These are phyloP conservation scores for Scedosporium minutisporum DNA, from an alignment of 2,329 filamentous ascomycete genomes.

Conservation along the genomic window DNA sequence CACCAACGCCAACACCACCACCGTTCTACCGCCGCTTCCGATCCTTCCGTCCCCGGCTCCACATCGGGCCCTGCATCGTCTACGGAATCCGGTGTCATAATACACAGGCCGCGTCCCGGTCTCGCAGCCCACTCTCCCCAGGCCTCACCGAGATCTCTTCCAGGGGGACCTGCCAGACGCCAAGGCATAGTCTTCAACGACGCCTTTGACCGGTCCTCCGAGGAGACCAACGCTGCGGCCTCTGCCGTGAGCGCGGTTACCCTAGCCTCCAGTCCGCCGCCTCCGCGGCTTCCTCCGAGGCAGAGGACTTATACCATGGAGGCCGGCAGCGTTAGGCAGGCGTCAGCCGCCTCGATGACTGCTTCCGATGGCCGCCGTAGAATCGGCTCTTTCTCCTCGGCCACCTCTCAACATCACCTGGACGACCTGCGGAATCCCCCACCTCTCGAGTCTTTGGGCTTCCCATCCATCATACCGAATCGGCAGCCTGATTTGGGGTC, in stretches of 20 bases:
- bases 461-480: constrained; percentile 26
- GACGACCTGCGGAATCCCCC: constrained; percentile 35
- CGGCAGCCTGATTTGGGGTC: constrained; percentile 11
- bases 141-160: constrained; percentile 5
- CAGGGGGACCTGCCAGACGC: constrained; percentile 30
- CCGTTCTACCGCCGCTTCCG: constrained; percentile 8
- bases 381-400: constrained; percentile 61
- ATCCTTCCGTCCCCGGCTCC: background rate
- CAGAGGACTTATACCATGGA: constrained; percentile 52
- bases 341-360: constrained; percentile 24
- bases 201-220: constrained; percentile 39
- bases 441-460: constrained; percentile 31
- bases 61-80: background rate
- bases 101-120: background rate
- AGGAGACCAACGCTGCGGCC: constrained; percentile 18
- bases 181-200: constrained; percentile 55
- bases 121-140: constrained; percentile 22
- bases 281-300: constrained; percentile 15
- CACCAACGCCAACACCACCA: constrained; percentile 1
- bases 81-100: background rate
- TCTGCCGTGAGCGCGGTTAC: constrained; percentile 11
- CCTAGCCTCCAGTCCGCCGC: constrained; percentile 27
- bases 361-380: constrained; percentile 46
- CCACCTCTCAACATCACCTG: constrained; percentile 40
- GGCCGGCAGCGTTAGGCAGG: constrained; percentile 36